Conservation (phyloP, 805 yeast genomes). For the Osmozyma mogii region DNA sequence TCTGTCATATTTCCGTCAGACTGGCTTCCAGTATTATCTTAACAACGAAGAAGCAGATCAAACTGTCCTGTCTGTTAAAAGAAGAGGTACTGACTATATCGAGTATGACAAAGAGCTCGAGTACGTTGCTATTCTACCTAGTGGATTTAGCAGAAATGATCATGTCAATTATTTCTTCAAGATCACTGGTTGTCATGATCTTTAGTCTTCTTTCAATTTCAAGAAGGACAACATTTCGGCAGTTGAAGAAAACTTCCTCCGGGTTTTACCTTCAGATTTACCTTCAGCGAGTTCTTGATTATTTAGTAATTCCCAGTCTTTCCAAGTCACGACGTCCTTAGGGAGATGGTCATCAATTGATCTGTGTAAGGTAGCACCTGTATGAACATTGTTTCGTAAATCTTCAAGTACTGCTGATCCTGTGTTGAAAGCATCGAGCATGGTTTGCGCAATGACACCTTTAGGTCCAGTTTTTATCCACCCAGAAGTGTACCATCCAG, state of each 20-base stretch:
- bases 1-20: neutral
- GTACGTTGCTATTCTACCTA: slow-evolving; percentile 7
- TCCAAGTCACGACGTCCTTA: slow-evolving; percentile 43
- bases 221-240: slow-evolving; percentile 3
- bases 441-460: slow-evolving; percentile 88
- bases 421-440: slow-evolving; percentile 73
- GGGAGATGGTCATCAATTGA: slow-evolving; percentile 8
- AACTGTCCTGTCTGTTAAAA: slow-evolving; percentile 8
- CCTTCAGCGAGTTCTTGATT: slow-evolving; percentile 47
- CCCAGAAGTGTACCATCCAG: slow-evolving; percentile 72
- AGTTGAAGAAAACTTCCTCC: slow-evolving; percentile 41
- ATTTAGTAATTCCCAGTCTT: slow-evolving; percentile 58
- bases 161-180: slow-evolving; percentile 11
- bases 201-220: too few species aligned
- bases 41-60: too few species aligned
- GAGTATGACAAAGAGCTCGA: slow-evolving; percentile 8
- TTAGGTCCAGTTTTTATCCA: slow-evolving; percentile 85
- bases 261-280: slow-evolving; percentile 36
- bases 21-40: neutral
- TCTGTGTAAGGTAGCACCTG: slow-evolving; percentile 11
- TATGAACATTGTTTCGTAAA: slow-evolving; percentile 23
- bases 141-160: slow-evolving; percentile 9
- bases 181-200: too few species aligned
- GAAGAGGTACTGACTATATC: slow-evolving; percentile 9
- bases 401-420: slow-evolving; percentile 62